These are phyloP conservation scores for Boletus barrowsii DNA, from an alignment of 768 basidiomycete species.

Conservation along the genomic window DNA sequence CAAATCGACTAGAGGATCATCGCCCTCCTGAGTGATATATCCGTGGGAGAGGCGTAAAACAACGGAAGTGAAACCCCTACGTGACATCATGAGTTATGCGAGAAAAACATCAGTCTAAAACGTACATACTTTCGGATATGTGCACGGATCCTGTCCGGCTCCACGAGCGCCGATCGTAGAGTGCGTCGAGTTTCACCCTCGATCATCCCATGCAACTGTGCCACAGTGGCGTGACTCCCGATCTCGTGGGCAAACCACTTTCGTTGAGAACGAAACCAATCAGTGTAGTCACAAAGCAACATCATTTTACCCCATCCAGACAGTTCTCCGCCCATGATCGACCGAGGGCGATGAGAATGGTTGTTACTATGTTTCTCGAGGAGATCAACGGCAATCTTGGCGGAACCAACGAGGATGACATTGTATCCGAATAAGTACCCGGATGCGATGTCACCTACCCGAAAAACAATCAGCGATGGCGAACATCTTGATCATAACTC, in stretches of 20 bases:
- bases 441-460: not conserved
- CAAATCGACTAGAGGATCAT: not conserved
- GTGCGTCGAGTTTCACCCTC: constrained; percentile 10
- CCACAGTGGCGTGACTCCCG: constrained; percentile 3
- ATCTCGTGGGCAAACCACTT: constrained; percentile 16
- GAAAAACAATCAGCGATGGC: not conserved
- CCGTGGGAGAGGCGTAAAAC: not conserved
- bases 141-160: not conserved
- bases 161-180: constrained; percentile 19
- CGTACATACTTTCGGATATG: not conserved
- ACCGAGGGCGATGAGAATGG: constrained; percentile 34
- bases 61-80: not conserved
- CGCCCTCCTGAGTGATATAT: not conserved
- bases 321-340: constrained; percentile 17
- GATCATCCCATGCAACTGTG: constrained; percentile 13
- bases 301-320: constrained; percentile 17
- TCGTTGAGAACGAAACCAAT: constrained; percentile 10
- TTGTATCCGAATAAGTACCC: constrained; percentile 12
- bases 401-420: constrained; percentile 34
- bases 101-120: not conserved
- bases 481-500: not conserved
- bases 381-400: constrained; percentile 38
- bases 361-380: constrained; percentile 43
- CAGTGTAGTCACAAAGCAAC: constrained; percentile 7
- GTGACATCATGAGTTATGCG: not conserved